Evolutionary conservation across 2,329 filamentous ascomycete genomes (phyloP), one percentile per base, ranked within the genome.

Genomic region (Harringtonia aguacate): DNA sequence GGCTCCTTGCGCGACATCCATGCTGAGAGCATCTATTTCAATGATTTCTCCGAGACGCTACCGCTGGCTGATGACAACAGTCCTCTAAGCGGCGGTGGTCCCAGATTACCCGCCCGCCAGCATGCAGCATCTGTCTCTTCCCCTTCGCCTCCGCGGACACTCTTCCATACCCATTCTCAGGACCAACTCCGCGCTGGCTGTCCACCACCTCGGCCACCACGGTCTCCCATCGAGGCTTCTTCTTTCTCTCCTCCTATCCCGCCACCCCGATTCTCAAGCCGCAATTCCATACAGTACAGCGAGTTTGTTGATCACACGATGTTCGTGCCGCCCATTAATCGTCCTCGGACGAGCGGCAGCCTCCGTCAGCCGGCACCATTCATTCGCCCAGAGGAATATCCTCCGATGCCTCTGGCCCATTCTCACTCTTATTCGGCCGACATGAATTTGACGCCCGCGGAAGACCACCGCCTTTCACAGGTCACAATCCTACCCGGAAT

Each of bases 201-300:
- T 35, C 62, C 66, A 17, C 69, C 72, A 15, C 68, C 70, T 30
- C 69, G 70, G 17, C 71, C 72, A 33, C 69, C 70, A 13, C 65
- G 72, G 43, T 72, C 70, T 13, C 68, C 68, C 13, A 59, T 61
- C 22, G 60, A 64, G 30, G 48, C 54, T 28, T 58, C 59, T 48
- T 50, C 59, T 42, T 53, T 56, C 15, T 28, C 46, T 2, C 63
- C 68, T 3, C 66, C 71, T 4, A 57, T 68, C 13, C 66, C 69
- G 4, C 75, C 73, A 6, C 69, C 71, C 4, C 69, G 76, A 20
- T 60, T 69, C 20, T 79, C 76, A 0, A 80, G 77, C 51, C 70
- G 75, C 13, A 60, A 67, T 14, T 73, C 68, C 9, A 53, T 62
- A 18, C 61, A 61, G n/a, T 63, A 66, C 28, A 69, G 68, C 36